phyloP scores from a whole-genome alignment of 768 basidiomycete species.

The Xanthoconium stramineum region DNA sequence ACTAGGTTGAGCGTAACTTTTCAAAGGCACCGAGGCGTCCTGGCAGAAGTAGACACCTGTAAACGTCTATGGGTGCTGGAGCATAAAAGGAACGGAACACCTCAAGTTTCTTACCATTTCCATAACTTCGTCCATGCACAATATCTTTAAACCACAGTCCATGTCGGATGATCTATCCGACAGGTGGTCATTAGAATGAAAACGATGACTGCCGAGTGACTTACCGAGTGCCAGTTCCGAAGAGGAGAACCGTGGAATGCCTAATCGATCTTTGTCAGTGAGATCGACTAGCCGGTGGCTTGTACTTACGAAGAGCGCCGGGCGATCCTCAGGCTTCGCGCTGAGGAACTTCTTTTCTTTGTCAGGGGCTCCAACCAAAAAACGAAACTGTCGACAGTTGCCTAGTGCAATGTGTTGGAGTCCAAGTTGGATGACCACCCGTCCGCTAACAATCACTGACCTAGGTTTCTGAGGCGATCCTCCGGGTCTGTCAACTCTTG shows the following conservation, averaged over 20 bases:
- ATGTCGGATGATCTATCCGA: constrained; percentile 60
- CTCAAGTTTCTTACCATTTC: constrained; percentile 46
- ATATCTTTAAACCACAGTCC: constrained; percentile 62
- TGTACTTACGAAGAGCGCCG: constrained; percentile 8
- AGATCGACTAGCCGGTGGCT: not conserved
- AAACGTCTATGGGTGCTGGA: not conserved
- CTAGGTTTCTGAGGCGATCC: constrained; percentile 53
- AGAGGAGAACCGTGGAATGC: constrained; percentile 69
- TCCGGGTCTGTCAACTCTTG: constrained; percentile 57
- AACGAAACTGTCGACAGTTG: constrained; percentile 52
- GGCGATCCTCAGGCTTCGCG: constrained; percentile 42
- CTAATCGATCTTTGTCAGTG: constrained; percentile 27
- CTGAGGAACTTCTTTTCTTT: constrained; percentile 63
- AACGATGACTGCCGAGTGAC: constrained; percentile 4
- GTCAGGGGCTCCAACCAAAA: constrained; percentile 69
- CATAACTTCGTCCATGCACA: constrained; percentile 58
- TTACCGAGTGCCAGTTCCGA: constrained; percentile 69
- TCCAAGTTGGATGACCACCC: not conserved
- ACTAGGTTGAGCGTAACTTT: constrained; percentile 30
- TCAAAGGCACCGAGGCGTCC: constrained; percentile 49
- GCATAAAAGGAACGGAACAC: not conserved
- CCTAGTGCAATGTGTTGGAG: not conserved
- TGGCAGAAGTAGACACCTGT: constrained; percentile 68
- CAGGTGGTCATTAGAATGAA: not conserved
- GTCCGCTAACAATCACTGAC: constrained; percentile 25